These are phyloP conservation scores for Ophioceras dolichostomum DNA, from an alignment of 2,329 filamentous ascomycete genomes.

Conservation along the genomic window DNA sequence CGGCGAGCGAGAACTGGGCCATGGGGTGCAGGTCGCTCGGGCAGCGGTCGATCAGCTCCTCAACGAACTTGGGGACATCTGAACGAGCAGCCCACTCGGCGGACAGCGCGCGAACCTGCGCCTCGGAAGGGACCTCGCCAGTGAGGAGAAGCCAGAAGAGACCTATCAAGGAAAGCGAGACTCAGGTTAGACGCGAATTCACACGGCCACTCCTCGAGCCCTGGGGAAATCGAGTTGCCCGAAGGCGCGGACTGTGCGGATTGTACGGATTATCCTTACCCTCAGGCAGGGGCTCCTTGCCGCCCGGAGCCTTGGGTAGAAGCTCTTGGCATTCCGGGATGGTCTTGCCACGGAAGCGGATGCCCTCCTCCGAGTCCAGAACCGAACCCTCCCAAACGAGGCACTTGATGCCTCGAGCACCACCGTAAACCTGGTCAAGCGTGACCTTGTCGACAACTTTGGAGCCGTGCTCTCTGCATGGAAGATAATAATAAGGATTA, in stretches of 20 bases:
- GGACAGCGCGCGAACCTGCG: slow-evolving; percentile 96
- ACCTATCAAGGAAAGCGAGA: no score
- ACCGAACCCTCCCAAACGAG: slow-evolving; percentile 99
- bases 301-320: slow-evolving; percentile 92
- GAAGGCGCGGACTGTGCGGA: background rate
- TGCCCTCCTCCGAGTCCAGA: slow-evolving; percentile 96
- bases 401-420: slow-evolving; percentile 96
- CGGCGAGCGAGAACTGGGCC: slow-evolving; percentile 97
- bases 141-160: slow-evolving; percentile 99
- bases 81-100: slow-evolving; percentile 98
- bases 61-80: slow-evolving; percentile 93
- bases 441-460: slow-evolving; percentile 97
- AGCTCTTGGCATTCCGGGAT: slow-evolving; percentile 98
- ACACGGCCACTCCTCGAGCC: no score
- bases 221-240: no score
- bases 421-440: slow-evolving; percentile 97
- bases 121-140: slow-evolving; percentile 92
- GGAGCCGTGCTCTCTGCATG: slow-evolving; percentile 72
- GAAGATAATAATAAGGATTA: slow-evolving; percentile 9
- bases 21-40: slow-evolving; percentile 98
- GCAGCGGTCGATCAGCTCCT: slow-evolving; percentile 99
- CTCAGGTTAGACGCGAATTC: no score
- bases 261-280: slow-evolving; percentile 31
- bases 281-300: slow-evolving; percentile 94
- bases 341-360: slow-evolving; percentile 97